Evolutionary conservation across 2,329 filamentous ascomycete species (phyloP).

Genomic region (Laburnicola sp.): DNA sequence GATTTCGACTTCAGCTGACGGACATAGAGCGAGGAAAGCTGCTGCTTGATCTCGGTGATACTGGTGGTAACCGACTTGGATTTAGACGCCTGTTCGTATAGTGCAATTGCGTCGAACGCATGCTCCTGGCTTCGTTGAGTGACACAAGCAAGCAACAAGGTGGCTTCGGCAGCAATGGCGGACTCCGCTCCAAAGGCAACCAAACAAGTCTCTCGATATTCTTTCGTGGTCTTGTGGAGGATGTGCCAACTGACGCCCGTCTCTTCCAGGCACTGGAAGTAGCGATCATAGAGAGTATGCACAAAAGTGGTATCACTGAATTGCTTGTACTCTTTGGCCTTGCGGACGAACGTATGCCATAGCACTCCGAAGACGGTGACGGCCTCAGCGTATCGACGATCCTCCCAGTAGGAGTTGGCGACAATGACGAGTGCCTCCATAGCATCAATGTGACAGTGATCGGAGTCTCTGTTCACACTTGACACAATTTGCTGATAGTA

Average conservation of each 20-base stretch:
- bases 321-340: conserved; percentile 50
- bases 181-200: conserved; percentile 48
- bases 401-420: conserved; percentile 52
- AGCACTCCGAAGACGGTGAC: conserved; percentile 48
- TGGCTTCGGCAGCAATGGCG: conserved; percentile 49
- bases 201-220: conserved; percentile 48
- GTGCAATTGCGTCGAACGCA: conserved; percentile 48
- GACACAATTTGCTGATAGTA: conserved; percentile 54
- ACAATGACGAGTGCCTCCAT: conserved; percentile 49
- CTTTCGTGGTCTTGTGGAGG: conserved; percentile 48
- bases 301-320: conserved; percentile 48
- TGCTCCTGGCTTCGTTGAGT: conserved; percentile 48
- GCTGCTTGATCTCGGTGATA: conserved; percentile 30
- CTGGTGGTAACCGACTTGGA: conserved; percentile 26
- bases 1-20: conserved; percentile 33
- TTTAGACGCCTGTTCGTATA: conserved; percentile 50
- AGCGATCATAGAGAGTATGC: conserved; percentile 51
- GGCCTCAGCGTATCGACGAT: conserved; percentile 49
- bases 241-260: conserved; percentile 46
- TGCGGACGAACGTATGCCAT: conserved; percentile 51
- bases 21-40: conserved; percentile 42
- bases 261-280: conserved; percentile 49
- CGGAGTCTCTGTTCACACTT: conserved; percentile 46
- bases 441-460: conserved; percentile 45
- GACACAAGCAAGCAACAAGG: conserved; percentile 49